Conservation (phyloP, 805 yeast genomes). For the Myxozyma neglecta region DNA sequence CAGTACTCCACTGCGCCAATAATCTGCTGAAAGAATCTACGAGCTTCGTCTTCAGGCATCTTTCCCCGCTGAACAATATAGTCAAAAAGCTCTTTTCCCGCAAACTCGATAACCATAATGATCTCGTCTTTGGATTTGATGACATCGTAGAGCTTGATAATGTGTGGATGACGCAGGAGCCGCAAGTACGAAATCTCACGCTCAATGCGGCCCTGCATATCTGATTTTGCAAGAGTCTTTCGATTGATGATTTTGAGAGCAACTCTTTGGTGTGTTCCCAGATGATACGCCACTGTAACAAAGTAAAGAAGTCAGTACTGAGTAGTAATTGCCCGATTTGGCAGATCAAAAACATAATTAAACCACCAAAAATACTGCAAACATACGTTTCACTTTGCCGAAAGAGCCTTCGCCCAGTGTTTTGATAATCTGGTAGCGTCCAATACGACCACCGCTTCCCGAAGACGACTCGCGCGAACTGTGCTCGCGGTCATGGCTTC, state of each 20-base stretch:
- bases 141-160: slow-evolving; percentile 91
- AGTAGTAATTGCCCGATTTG: not conserved
- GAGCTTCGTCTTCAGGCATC: slow-evolving; percentile 87
- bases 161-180: slow-evolving; percentile 89
- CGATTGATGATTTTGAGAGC: slow-evolving; percentile 91
- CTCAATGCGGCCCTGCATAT: slow-evolving; percentile 96
- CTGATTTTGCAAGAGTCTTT: slow-evolving; percentile 87
- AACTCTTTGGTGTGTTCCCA: slow-evolving; percentile 86
- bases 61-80: slow-evolving; percentile 89
- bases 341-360: not conserved
- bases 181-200: slow-evolving; percentile 89
- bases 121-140: slow-evolving; percentile 93
- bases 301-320: not conserved
- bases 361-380: not conserved
- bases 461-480: not conserved
- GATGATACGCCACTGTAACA: slow-evolving; percentile 49
- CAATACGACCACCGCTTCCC: slow-evolving; percentile 52
- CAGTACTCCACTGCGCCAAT: slow-evolving; percentile 96
- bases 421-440: slow-evolving; percentile 88
- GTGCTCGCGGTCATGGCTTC: slow-evolving; percentile 1
- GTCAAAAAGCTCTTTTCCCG: slow-evolving; percentile 94
- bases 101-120: slow-evolving; percentile 95
- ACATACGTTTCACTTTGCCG: slow-evolving; percentile 91
- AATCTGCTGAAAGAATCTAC: slow-evolving; percentile 93
- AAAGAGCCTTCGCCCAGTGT: slow-evolving; percentile 95